Conservation (phyloP, 768 basidiomycete genomes). For the Suillus weaverae region DNA sequence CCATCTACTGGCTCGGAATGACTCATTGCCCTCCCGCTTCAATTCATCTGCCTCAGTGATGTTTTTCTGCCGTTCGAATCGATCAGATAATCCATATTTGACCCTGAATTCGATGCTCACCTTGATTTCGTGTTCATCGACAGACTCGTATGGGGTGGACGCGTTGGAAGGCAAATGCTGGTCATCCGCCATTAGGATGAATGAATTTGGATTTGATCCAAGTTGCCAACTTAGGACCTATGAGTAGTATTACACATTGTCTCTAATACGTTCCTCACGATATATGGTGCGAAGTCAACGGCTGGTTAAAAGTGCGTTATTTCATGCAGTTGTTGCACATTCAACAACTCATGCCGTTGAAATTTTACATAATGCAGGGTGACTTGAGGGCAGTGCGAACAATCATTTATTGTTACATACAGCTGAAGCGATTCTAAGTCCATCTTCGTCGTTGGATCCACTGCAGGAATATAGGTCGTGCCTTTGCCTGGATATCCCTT, state of each 20-base stretch:
- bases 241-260: neutral
- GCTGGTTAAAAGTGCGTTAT: neutral
- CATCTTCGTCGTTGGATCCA: slow-evolving; percentile 55
- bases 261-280: neutral
- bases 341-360: neutral
- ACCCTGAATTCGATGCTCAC: neutral
- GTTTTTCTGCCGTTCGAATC: slow-evolving; percentile 35
- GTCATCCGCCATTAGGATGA: slow-evolving; percentile 2
- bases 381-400: too few relatives aligned
- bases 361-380: neutral
- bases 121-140: neutral
- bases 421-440: slow-evolving; percentile 41
- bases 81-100: neutral
- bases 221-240: neutral
- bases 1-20: slow-evolving; percentile 68
- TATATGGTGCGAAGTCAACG: neutral
- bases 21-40: slow-evolving; percentile 75
- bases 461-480: slow-evolving; percentile 54
- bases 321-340: slow-evolving; percentile 1
- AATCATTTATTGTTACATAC: slow-evolving; percentile 24
- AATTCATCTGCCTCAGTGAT: slow-evolving; percentile 56
- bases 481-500: slow-evolving; percentile 50
- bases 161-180: neutral
- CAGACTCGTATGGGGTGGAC: neutral
- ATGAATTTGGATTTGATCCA: neutral